Conservation (phyloP, 2,329 filamentous ascomycete genomes). For the Botryotinia globosa region DNA sequence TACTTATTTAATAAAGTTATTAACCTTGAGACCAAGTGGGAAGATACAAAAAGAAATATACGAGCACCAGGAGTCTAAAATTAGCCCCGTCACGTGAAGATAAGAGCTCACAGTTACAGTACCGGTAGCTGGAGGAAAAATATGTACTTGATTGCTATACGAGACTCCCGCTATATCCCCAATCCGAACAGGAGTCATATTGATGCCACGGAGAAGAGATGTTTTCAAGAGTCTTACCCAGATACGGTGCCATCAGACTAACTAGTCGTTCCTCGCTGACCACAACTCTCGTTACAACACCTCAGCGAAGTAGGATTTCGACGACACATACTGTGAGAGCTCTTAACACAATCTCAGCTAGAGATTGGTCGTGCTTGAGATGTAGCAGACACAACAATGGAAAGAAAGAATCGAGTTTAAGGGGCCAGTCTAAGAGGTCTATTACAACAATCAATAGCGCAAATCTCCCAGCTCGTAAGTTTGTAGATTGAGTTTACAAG, state of each 20-base stretch:
- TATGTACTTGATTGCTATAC: neutral
- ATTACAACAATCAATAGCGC: neutral
- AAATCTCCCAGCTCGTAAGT: conserved; percentile 20
- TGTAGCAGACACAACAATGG: neutral
- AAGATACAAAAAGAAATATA: neutral
- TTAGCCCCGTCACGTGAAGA: neutral
- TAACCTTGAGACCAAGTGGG: neutral
- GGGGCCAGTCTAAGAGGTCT: neutral
- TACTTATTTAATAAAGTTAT: neutral
- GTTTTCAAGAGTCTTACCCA: neutral
- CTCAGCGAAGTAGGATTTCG: neutral
- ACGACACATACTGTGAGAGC: neutral
- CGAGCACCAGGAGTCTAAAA: neutral
- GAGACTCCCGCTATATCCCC: no score
- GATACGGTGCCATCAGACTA: neutral
- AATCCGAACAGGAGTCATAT: neutral
- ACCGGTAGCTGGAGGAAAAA: neutral
- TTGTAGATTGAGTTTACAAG: neutral
- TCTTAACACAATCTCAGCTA: neutral
- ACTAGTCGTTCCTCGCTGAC: neutral
- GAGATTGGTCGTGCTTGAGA: neutral
- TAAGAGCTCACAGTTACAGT: neutral
- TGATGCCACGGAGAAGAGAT: neutral
- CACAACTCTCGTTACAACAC: neutral
- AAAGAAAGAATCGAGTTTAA: neutral